These are phyloP conservation scores for Neonothopanus nambi DNA, from an alignment of 1,284 basidiomycete species.

Conservation along the genomic window DNA sequence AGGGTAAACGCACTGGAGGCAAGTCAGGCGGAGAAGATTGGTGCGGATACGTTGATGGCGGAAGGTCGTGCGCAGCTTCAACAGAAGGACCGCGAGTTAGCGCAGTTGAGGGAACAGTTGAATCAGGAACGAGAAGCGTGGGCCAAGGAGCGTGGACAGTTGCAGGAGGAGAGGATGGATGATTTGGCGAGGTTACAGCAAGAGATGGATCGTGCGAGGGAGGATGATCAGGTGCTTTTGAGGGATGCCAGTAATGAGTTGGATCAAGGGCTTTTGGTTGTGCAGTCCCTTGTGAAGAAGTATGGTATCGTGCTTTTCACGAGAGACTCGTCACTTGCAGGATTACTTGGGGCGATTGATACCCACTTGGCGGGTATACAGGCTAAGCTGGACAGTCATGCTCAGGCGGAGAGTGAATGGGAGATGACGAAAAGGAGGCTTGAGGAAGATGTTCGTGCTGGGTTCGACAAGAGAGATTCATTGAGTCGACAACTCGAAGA, in stretches of 20 bases:
- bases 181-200: slow-evolving; percentile 43
- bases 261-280: slow-evolving; percentile 43
- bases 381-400: slow-evolving; percentile 48
- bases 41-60: slow-evolving; percentile 38
- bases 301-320: slow-evolving; percentile 56
- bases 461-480: slow-evolving; percentile 48
- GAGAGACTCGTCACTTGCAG: slow-evolving; percentile 51
- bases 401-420: slow-evolving; percentile 51
- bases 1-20: slow-evolving; percentile 47
- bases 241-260: slow-evolving; percentile 48
- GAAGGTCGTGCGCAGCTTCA: slow-evolving; percentile 41
- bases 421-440: slow-evolving; percentile 41
- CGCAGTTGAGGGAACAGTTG: slow-evolving; percentile 48
- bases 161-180: slow-evolving; percentile 54
- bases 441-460: slow-evolving; percentile 50
- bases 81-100: slow-evolving; percentile 50
- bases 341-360: slow-evolving; percentile 50
- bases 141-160: slow-evolving; percentile 50
- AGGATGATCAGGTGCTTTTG: slow-evolving; percentile 32
- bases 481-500: slow-evolving; percentile 57
- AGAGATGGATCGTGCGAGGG: slow-evolving; percentile 43
- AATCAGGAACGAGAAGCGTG: slow-evolving; percentile 57
- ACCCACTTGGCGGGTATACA: slow-evolving; percentile 57
- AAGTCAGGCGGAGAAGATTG: slow-evolving; percentile 41
- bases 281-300: slow-evolving; percentile 51